phyloP scores from a whole-genome alignment of 768 basidiomycete genomes.

The Jaapia argillacea region DNA sequence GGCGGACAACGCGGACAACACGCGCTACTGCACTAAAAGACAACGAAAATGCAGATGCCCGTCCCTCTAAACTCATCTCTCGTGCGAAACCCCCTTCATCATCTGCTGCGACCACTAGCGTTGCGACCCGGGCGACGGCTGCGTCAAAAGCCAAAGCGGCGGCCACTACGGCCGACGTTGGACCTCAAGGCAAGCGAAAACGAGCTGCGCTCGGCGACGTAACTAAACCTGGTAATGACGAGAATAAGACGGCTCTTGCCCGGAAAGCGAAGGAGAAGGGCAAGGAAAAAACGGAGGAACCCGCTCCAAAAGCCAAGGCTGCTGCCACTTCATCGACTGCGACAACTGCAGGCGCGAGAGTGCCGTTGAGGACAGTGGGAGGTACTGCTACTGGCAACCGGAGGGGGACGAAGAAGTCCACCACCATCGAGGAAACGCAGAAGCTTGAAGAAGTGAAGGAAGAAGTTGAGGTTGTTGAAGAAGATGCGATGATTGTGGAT shows the following conservation, averaged over 20 bases:
- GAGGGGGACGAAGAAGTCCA: constrained; percentile 23
- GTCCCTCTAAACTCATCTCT: constrained; percentile 48
- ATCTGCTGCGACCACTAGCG: constrained; percentile 23
- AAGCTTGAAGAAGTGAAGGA: constrained; percentile 23
- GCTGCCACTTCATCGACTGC: constrained; percentile 10
- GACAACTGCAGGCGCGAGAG: too few relatives aligned
- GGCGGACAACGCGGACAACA: constrained; percentile 51
- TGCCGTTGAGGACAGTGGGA: constrained; percentile 10
- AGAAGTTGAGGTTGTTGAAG: constrained; percentile 24
- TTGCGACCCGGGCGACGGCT: constrained; percentile 28
- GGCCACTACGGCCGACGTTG: constrained; percentile 27
- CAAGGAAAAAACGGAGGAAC: constrained; percentile 33
- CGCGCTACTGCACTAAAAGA: constrained; percentile 45
- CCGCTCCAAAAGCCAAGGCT: constrained; percentile 10
- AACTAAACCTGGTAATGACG: constrained; percentile 33
- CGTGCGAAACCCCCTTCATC: constrained; percentile 50
- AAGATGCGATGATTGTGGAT: constrained; percentile 40
- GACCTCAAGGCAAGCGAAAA: constrained; percentile 56
- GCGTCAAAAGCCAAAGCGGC: constrained; percentile 42
- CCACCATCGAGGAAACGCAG: constrained; percentile 11
- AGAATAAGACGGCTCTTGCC: constrained; percentile 23
- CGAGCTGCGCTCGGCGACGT: constrained; percentile 71
- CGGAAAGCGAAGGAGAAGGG: constrained; percentile 25
- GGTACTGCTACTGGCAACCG: constrained; percentile 20
- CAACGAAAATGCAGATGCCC: constrained; percentile 63